Evolutionary conservation across 768 basidiomycete genomes (phyloP), one percentile per base, ranked within the genome.

Genomic region (Hygrophorus pudorinus): DNA sequence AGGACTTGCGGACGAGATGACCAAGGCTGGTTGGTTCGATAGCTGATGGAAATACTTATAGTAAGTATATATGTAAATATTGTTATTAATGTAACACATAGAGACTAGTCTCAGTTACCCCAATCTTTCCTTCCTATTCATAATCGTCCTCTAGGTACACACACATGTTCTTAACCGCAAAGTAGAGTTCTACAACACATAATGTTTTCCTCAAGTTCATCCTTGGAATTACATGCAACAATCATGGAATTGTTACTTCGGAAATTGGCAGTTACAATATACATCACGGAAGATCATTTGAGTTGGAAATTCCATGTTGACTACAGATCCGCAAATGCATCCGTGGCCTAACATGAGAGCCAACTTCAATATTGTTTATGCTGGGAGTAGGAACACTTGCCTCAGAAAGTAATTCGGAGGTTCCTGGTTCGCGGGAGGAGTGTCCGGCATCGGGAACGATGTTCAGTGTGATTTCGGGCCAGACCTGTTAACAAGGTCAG

Each of bases 391-490:
- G 7, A 7, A 24, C 7, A 24, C 69, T 24, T 42, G 79, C 88
- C 70, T 88, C 73, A 12, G 87, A 74, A 32, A 94, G 68, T 43
- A 82, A 60, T 59, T 78, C 78, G 20, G 77, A 65, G 8, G 66
- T 93, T 2, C 81, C 82, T 1, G 65, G 56, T 62, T 94, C 92
- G 35, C 80, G 75, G 10, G 85, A 72, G 24, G 85, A 88, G 59
- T 96, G 92, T 0, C 91, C 91, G 2, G 91, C 90, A 59, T 88
- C 85, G 12, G 85, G 79, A 10, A 91, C 81, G 40, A 91, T 74
- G 48, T 78, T 68, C 4, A 93, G 60, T 8, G 78, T 75, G n/a
- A 78, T 62, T 55, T 90, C 85, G 1, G 88, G 88, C 76, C 85
- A 90, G 7, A 65, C 81, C 68, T 78, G 34, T 3, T 10, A 9